phyloP scores from a whole-genome alignment of 2,329 filamentous ascomycete species.

The Fonsecaea nubica region DNA sequence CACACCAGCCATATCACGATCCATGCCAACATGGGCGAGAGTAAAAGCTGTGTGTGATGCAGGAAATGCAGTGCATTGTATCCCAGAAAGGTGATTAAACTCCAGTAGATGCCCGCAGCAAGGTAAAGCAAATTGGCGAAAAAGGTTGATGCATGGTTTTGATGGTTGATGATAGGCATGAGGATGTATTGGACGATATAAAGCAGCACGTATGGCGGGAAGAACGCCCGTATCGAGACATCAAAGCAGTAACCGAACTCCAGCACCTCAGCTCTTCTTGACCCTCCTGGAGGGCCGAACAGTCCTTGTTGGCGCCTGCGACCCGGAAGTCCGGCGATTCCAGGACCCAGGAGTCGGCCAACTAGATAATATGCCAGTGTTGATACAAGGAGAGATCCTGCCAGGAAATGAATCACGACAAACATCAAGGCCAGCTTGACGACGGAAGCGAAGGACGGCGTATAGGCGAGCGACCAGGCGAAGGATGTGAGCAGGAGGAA shows the following conservation, averaged over 20 bases:
- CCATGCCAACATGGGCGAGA: constrained; percentile 67
- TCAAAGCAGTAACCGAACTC: constrained; percentile 77
- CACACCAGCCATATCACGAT: constrained; percentile 65
- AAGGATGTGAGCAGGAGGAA: constrained; percentile 65
- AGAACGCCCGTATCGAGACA: constrained; percentile 71
- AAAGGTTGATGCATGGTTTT: constrained; percentile 57
- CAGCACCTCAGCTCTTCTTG: constrained; percentile 59
- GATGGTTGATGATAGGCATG: constrained; percentile 62
- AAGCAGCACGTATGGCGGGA: constrained; percentile 70
- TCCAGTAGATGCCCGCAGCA: constrained; percentile 70
- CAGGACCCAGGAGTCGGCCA: constrained; percentile 65
- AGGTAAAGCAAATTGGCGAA: constrained; percentile 71
- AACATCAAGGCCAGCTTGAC: constrained; percentile 57
- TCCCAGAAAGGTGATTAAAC: constrained; percentile 71
- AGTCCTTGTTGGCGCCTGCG: constrained; percentile 59
- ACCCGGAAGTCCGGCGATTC: constrained; percentile 55
- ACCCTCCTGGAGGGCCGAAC: constrained; percentile 61
- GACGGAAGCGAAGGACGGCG: constrained; percentile 55
- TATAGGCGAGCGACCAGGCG: constrained; percentile 65
- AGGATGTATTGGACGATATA: constrained; percentile 72
- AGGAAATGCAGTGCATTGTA: constrained; percentile 73
- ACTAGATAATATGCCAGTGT: constrained; percentile 70
- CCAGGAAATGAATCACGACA: constrained; percentile 66
- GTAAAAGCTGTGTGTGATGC: constrained; percentile 69
- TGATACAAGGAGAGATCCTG: constrained; percentile 64